Evolutionary conservation across 108 stramenopile genomes (phyloP).

Genomic region (Cyclotella choctawhatcheeana): DNA sequence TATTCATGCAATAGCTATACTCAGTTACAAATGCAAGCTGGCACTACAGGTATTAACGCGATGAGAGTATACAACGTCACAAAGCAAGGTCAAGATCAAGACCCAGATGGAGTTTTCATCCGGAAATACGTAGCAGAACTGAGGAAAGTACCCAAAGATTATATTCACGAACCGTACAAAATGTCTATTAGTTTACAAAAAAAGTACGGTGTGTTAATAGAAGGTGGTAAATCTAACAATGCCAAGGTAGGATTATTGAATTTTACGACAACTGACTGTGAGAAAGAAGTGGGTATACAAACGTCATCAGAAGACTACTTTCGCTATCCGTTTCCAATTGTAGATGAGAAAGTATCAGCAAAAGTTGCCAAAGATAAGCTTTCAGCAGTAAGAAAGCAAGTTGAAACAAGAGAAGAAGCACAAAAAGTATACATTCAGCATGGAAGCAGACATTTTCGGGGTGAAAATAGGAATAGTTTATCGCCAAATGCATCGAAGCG

Average conservation of each 20-base stretch:
- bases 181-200: constrained; percentile 59
- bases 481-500: constrained; percentile 56
- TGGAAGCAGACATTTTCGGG: constrained; percentile 59
- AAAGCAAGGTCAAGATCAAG: constrained; percentile 78
- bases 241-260: background rate
- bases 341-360: constrained; percentile 61
- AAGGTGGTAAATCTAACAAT: constrained; percentile 3
- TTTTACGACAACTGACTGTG: background rate
- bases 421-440: constrained; percentile 66
- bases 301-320: background rate
- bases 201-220: constrained; percentile 42
- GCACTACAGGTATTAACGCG: constrained; percentile 79
- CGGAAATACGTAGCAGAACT: constrained; percentile 61
- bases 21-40: constrained; percentile 84
- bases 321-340: constrained; percentile 66
- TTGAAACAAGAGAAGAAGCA: constrained; percentile 55
- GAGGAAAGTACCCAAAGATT: constrained; percentile 50
- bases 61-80: constrained; percentile 81
- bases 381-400: constrained; percentile 57
- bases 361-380: constrained; percentile 66
- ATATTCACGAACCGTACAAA: constrained; percentile 72
- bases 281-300: background rate
- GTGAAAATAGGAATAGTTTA: constrained; percentile 51
- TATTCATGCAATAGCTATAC: constrained; percentile 47
- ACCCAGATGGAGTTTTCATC: constrained; percentile 67